Base-by-base conservation (phyloP, 2,329 filamentous ascomycete genomes). In the Fusarium sp. region DNA sequence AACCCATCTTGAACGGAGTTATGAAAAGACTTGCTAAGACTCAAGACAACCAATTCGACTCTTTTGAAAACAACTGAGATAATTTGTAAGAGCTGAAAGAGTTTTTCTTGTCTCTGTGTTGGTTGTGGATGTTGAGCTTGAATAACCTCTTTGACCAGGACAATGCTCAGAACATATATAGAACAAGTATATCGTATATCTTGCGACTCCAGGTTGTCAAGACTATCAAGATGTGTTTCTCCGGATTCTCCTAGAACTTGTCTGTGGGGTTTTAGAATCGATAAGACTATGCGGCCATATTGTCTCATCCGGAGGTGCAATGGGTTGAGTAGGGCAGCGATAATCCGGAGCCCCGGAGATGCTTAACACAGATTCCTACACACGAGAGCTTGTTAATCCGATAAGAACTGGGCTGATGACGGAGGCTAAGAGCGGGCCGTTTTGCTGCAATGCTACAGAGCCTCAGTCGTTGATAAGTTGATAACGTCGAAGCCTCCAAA, bases 321-420 rank as follows among this genome's bases (percentile, higher is more conserved):
- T 46, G 46, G 43, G 35, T 47, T 47, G 58, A 59, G 53, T 30
- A 53, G 40, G 63, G 67, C 59, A 62, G 56, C 39, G 52, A 54
- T 59, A 51, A 56, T 61, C 67, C 71, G 70, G 71, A 71, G 30
- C 62, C 47, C 63, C 71, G 71, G 71, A 74, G 68, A 74, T 71
- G 68, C 60, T 46, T 46, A 47, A 70, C 57, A 32, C 49, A 64
- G 58, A 60, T 61, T 43, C 20, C 40, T 54, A 33, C n/a, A 37
- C 33, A 54, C 20, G 19, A 48, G 61, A 37, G 28, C 47, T 56
- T 48, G 53, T 54, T 67, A 66, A 70, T 74, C 70, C 68, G 71
- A 73, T 73, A 71, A 74, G 71, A 47, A 41, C 46, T 44, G 56
- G 47, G 56, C 49, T 40, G 50, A 50, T 53, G 54, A 65, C 53